Percentiles rank a stretch among this genome's conserved stretches.
These are phyloP conservation scores for Citrus trifoliata DNA, from an alignment of 345 rosid species.

Conservation along the genomic window DNA sequence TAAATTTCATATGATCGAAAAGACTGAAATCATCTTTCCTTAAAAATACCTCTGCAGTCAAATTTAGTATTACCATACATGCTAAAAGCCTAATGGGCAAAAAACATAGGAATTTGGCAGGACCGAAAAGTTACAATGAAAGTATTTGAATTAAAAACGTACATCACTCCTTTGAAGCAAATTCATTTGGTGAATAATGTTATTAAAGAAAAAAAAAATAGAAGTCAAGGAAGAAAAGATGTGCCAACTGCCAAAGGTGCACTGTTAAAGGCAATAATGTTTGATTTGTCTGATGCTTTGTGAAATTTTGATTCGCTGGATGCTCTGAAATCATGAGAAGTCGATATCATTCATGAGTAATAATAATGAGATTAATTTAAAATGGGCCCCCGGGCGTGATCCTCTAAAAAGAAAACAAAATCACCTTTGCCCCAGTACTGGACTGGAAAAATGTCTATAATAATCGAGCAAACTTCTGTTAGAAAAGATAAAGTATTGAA, in stretches of 20 bases:
- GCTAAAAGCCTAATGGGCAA: neutral
- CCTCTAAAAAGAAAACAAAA: conserved; percentile 32
- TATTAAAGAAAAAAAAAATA: neutral
- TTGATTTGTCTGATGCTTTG: neutral
- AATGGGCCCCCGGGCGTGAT: conserved; percentile 23
- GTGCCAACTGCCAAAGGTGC: neutral
- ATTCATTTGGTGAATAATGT: neutral
- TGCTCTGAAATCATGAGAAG: conserved; percentile 9
- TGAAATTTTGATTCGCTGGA: neutral
- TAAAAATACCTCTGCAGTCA: neutral
- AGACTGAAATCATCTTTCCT: no score
- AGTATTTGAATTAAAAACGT: neutral
- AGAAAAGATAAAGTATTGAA: conserved; percentile 16
- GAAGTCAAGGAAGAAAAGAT: neutral
- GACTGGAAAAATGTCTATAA: conserved; percentile 5
- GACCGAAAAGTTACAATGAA: neutral
- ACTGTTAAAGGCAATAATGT: neutral
- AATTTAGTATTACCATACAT: neutral
- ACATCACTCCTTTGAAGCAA: neutral
- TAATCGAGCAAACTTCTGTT: conserved; percentile 4
- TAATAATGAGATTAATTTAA: conserved; percentile 17
- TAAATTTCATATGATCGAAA: neutral
- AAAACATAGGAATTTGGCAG: neutral
- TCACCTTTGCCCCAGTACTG: conserved; percentile 19
- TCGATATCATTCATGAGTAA: conserved; percentile 10